phyloP scores from a whole-genome alignment of 352 stramenopile genomes.

The Elongisporangium undulatum region DNA sequence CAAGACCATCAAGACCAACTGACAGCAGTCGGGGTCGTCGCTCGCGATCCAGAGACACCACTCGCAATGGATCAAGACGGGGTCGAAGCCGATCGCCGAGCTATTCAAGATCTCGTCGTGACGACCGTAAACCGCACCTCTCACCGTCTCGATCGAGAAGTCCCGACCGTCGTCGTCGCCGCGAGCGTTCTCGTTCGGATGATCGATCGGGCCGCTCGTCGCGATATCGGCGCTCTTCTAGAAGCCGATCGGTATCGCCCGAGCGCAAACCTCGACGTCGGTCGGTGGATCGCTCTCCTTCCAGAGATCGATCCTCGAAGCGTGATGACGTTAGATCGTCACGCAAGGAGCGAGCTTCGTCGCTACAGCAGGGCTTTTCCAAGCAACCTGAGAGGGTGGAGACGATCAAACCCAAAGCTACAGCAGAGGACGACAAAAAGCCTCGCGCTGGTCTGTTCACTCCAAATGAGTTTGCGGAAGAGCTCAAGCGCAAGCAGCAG shows the following conservation, averaged over 20 bases:
- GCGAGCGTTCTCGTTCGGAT: background rate
- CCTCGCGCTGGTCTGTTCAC: slow-evolving; percentile 58
- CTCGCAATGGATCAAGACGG: background rate
- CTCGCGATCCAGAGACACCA: slow-evolving; percentile 8
- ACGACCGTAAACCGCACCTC: slow-evolving; percentile 5
- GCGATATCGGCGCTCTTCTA: background rate
- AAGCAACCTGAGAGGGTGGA: background rate
- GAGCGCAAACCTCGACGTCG: background rate
- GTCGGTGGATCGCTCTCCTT: background rate
- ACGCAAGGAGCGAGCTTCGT: background rate
- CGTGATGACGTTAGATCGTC: background rate
- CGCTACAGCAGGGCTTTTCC: background rate
- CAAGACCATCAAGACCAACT: background rate
- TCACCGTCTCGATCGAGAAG: slow-evolving; percentile 23
- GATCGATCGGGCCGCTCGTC: background rate
- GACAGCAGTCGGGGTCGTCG: slow-evolving; percentile 3
- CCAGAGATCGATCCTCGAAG: background rate
- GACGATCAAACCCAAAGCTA: background rate
- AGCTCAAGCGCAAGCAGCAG: slow-evolving; percentile 46
- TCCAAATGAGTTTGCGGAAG: slow-evolving; percentile 52
- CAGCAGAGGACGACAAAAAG: slow-evolving; percentile 23
- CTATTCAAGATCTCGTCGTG: background rate
- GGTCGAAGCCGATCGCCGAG: slow-evolving; percentile 1
- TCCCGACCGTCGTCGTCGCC: background rate
- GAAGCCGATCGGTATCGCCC: background rate